These are phyloP conservation scores for Urostyla sp. DNA, from an alignment of 73 alveolate genomes.

Conservation along the genomic window DNA sequence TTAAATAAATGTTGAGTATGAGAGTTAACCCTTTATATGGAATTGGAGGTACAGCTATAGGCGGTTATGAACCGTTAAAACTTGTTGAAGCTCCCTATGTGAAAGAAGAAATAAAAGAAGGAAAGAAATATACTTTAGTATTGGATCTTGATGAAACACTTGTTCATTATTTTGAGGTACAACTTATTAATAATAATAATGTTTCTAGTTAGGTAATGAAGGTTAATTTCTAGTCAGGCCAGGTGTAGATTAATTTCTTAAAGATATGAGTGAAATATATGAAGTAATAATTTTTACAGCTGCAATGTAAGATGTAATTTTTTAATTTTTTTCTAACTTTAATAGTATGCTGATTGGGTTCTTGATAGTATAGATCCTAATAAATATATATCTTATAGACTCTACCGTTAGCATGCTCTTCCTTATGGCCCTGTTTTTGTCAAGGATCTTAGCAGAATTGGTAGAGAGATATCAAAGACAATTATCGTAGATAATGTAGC, in stretches of 20 bases:
- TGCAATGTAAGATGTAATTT: conserved; percentile 88
- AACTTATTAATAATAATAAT: neutral
- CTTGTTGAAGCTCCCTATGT: conserved; percentile 79
- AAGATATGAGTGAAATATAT: conserved; percentile 89
- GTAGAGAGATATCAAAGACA: conserved; percentile 93
- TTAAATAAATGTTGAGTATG: conserved; percentile 45
- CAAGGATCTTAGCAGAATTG: conserved; percentile 93
- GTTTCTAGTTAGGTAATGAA: conserved; percentile 71
- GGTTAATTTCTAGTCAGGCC: conserved; percentile 96
- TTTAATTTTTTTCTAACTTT: neutral
- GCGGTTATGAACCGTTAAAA: conserved; percentile 67
- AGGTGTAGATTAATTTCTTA: conserved; percentile 84
- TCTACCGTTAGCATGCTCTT: conserved; percentile 95
- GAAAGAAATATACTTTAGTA: conserved; percentile 85
- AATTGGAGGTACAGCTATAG: conserved; percentile 74
- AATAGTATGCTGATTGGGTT: conserved; percentile 94
- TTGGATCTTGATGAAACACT: conserved; percentile 98
- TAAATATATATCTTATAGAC: conserved; percentile 77
- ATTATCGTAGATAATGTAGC: conserved; percentile 97
- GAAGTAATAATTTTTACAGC: conserved; percentile 99
- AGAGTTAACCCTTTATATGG: conserved; percentile 61
- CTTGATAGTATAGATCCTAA: conserved; percentile 86
- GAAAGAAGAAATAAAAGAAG: conserved; percentile 62
- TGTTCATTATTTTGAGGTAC: conserved; percentile 93
- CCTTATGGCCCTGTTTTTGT: conserved; percentile 87